Evolutionary conservation across 2,329 filamentous ascomycete genomes (phyloP), one percentile per base, ranked within the genome.

Genomic region (Scedosporium apiospermum): DNA sequence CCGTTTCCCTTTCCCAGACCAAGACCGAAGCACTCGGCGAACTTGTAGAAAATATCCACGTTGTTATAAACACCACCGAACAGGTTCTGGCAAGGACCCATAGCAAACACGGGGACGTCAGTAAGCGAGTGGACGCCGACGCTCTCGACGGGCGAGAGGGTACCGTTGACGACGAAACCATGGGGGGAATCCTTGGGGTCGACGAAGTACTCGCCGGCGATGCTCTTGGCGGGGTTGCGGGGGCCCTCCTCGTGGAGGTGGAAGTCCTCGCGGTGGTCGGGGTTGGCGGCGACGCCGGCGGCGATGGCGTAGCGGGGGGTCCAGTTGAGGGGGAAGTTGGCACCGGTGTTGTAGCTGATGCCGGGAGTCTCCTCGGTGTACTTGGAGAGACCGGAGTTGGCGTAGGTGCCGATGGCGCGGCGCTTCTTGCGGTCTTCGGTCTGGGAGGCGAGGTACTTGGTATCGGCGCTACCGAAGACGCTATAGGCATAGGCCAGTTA

Each of bases 321-420:
- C 90, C 91, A 95, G 78, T 91, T 91, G 65, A 83, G 80, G 21
- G 91, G 91, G 80, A 95, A 96, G 77, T 89, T 84, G 67, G 84
- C 80, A 60, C 88, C 88, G 23, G 89, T 89, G 68, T 82, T 82
- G 78, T 93, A 93, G 63, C 83, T 83, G 66, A 89, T 80, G 64
- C 82, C 82, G 44, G 78, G 75, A 66, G 77, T 75, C 62, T 80
- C 76, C 51, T 83, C 77, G 4, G 83, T 85, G 80, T 96, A 96
- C 73, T 92, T 88, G 0, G 87, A 90, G 10, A 88, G 77, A 21
- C 91, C 91, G 0, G 89, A 90, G 68, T 87, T 79, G 67, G 84
- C 77, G 78, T 96, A 95, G 34, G 81, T 80, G 63, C 90, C 90
- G 60, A 95, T 78, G 46, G 91, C 90, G 59, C 82, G 79, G 68